Base-by-base conservation (phyloP, 495 filamentous ascomycete genomes). In the Sporormia fimetaria region DNA sequence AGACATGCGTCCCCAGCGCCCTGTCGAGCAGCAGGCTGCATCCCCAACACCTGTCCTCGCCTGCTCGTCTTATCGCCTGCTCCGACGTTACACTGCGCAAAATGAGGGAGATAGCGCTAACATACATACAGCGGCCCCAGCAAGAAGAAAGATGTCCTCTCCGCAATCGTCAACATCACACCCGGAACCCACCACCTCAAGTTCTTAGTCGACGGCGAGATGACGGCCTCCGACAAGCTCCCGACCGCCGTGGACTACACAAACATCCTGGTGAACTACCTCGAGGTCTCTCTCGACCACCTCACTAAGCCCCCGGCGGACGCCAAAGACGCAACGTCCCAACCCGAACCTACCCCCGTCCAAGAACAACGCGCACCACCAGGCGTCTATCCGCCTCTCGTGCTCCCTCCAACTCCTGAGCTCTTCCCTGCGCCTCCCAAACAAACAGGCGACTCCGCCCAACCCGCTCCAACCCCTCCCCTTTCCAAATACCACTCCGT, bases 201-300 rank as follows among this genome's bases (percentile, higher is more conserved):
- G 54, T 98, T 96, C 65, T 74, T 98, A 51, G 84, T 96, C 18
- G 87, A 95, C 61, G 82, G 81, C 24, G 78, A 86, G 45, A 94
- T 96, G 87, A 71, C 76, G 44, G 83, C 83, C 12, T 87, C 87
- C 4, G 76, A 82, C 30, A 74, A 80, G 46, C 72, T 94, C 16
- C 87, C 90, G 2, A 96, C 92, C 0, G 88, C 90, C 0, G 90
- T 98, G 18, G 90, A 98, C 63, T 93, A 86, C 58, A 90, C 85
- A 28, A 94, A 94, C 56, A 87, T 93, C 55, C 66, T 98, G 15
- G 87, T 98, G 45, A 98, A 98, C 64, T 98, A 98, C 55, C 78
- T 98, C 52, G 90, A 98, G 63, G 80, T 96, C 38, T 84, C 70
- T 57, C 73, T 83, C 7, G 82, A 92, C 49, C 80, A 87, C 55